Conservation (phyloP, 495 filamentous ascomycete species). For the Penicillium pulvis region DNA sequence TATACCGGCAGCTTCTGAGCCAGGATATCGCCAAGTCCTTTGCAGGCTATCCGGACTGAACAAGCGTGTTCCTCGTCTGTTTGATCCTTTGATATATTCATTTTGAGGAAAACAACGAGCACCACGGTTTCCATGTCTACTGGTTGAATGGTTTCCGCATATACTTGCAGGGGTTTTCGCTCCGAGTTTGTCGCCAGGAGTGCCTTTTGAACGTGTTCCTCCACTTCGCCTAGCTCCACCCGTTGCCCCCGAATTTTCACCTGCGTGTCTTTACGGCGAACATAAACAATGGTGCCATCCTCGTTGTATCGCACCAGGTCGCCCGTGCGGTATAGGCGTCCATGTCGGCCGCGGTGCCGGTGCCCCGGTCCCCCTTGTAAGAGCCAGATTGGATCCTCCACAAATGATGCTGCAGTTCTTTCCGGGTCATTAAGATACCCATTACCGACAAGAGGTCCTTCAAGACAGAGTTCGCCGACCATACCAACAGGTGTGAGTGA, state of each 20-base stretch:
- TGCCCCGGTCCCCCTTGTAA: too few relatives aligned
- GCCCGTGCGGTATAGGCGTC: conserved; percentile 23
- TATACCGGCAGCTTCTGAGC: too few relatives aligned
- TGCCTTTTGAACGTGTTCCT: conserved; percentile 21
- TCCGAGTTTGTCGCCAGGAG: too few relatives aligned
- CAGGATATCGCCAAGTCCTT: too few relatives aligned
- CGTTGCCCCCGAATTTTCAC: conserved; percentile 36
- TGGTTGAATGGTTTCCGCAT: background rate
- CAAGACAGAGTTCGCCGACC: conserved; percentile 32
- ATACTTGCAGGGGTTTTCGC: conserved; percentile 1
- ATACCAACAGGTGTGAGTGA: conserved; percentile 35
- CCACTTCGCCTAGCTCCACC: conserved; percentile 46
- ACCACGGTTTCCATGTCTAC: too few relatives aligned
- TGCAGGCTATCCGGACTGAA: too few relatives aligned
- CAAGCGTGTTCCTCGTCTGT: too few relatives aligned
- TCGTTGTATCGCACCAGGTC: conserved; percentile 20
- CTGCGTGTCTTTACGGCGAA: conserved; percentile 7
- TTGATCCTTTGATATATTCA: too few relatives aligned
- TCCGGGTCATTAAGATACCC: conserved; percentile 54
- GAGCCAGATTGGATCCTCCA: conserved; percentile 32
- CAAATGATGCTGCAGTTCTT: conserved; percentile 48
- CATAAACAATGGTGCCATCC: conserved; percentile 14
- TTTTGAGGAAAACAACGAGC: too few relatives aligned
- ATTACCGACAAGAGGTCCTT: conserved; percentile 18
- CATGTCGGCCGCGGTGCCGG: conserved; percentile 13